phyloP scores from a whole-genome alignment of 345 rosid genomes.

The Pseudoturritis turrita region DNA sequence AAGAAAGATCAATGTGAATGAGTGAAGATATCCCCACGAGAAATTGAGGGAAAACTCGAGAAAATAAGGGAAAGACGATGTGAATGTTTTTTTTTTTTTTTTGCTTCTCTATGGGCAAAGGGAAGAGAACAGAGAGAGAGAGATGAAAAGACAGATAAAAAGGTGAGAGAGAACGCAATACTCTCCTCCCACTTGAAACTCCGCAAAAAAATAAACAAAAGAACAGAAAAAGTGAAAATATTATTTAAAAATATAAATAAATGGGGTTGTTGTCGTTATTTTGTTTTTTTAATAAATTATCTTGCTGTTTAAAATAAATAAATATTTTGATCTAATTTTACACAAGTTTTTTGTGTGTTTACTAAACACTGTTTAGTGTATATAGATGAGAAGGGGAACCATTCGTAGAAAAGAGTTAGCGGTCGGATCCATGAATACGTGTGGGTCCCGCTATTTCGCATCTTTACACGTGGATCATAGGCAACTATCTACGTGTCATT shows the following conservation, averaged over 20 bases:
- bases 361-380: conserved; percentile 1
- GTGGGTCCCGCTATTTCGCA: conserved; percentile 4
- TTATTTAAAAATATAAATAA: background rate
- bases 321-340: background rate
- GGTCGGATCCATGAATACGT: conserved; percentile 15
- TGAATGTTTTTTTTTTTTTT: background rate
- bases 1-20: conserved; percentile 22
- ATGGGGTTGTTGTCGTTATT: conserved; percentile 10
- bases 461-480: conserved; percentile 15
- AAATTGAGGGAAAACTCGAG: conserved; percentile 20
- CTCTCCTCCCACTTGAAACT: conserved; percentile 17
- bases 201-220: background rate
- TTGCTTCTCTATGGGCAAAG: background rate
- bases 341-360: background rate
- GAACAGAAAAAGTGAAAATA: background rate
- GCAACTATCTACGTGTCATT: conserved; percentile 4
- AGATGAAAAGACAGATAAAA: conserved; percentile 10
- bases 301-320: background rate
- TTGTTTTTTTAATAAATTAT: background rate
- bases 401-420: background rate
- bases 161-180: conserved; percentile 23
- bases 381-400: background rate
- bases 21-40: conserved; percentile 8
- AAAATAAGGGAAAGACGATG: conserved; percentile 14
- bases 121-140: conserved; percentile 1